Conservation (phyloP, 202 grass and related monocot genomes). For the Dendrocalamus latiflorus region DNA sequence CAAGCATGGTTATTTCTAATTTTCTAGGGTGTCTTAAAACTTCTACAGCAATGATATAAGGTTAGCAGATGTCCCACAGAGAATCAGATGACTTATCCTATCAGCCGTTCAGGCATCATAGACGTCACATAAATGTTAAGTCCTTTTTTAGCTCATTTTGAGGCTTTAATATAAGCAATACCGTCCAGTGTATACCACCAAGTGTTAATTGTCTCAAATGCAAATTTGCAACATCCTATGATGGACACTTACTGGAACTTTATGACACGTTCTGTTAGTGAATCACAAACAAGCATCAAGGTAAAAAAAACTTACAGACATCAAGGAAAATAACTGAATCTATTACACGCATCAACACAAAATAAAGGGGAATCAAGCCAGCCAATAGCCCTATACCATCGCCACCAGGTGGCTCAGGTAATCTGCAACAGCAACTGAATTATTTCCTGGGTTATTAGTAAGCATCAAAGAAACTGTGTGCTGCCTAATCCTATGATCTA, state of each 20-base stretch:
- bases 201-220: neutral
- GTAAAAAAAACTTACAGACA: too few relatives aligned
- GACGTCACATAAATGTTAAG: neutral
- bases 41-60: neutral
- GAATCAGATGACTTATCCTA: neutral
- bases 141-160: neutral
- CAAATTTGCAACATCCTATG: neutral
- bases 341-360: neutral
- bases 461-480: neutral
- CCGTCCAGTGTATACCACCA: neutral
- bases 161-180: neutral
- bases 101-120: neutral
- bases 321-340: neutral
- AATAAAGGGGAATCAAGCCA: neutral
- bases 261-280: neutral
- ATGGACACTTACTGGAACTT: neutral
- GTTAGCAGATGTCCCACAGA: neutral
- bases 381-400: neutral
- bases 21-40: neutral
- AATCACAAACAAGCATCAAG: neutral
- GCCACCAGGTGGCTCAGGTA: neutral
- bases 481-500: neutral
- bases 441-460: neutral
- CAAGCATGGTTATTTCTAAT: neutral
- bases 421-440: neutral